Evolutionary conservation across 2,329 filamentous ascomycete genomes (phyloP), one percentile per base, ranked within the genome.

Genomic region (Diaporthe sp.): DNA sequence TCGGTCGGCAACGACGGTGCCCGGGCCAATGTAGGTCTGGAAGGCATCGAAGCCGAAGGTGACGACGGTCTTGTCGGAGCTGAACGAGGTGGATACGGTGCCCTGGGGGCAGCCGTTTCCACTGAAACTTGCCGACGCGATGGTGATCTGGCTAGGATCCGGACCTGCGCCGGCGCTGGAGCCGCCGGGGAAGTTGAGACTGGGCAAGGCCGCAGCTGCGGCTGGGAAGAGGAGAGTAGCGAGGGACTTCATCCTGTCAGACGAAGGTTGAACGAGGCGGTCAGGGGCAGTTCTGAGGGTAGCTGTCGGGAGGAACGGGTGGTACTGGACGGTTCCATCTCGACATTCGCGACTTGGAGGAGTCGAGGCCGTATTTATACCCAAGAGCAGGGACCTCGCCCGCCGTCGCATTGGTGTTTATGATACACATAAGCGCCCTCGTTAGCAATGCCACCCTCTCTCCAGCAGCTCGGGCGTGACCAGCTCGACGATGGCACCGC

Each of bases 1-100:
- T 78, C 81, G 82, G 76, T 86, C 83, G 22, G 82, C 76, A 2
- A 79, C 77, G 72, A 75, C 75, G 62, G 82, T 84, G 62, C 83
- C 84, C n/a, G 85, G 85, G 3, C 86, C 86, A 75, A 86, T 87
- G 80, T 86, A 87, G 71, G 85, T 86, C 81, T 87, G 86, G 83
- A 87, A 87, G 67, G 79, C 77, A 77, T 87, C 86, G 78, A 87
- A 87, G 75, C 86, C 86, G 74, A 87, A 87, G 68, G 86, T 87
- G 80, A 87, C 83, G 78, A 87, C 81, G 44, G 84, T 86, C 77
- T 83, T 82, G 80, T 87, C 85, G 15, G 84, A 81, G 13, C 85
- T 85, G 77, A 87, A 83, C 76, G 81, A 83, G 49, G 84, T 86
- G 28, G 86, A 84, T 13, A 87, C 85, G 67, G 83, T 82, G 39